A percentile compares a stretch with the other conserved stretches of the same genome.
Evolutionary conservation across 306 rosid species (phyloP).

Genomic region (Citrullus mucosospermus): DNA sequence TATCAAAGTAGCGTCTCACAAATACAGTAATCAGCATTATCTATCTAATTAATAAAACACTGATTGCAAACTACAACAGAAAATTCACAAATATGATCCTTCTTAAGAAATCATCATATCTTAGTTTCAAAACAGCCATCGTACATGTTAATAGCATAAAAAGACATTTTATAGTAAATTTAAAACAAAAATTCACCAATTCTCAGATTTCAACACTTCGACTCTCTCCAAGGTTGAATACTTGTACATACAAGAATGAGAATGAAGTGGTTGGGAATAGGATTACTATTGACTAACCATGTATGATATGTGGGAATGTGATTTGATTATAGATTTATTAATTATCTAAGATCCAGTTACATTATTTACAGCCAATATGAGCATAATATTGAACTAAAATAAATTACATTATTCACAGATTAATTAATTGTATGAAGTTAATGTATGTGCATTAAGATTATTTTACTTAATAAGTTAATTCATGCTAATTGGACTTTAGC

Average conservation of each 20-base stretch:
- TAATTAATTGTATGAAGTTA: background rate
- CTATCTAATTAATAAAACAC: background rate
- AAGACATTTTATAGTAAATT: background rate
- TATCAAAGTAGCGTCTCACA: background rate
- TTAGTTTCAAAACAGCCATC: background rate
- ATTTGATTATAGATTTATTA: background rate
- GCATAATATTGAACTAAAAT: too few species aligned
- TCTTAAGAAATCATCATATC: background rate
- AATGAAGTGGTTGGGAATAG: background rate
- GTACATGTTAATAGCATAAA: background rate
- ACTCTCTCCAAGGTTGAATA: background rate
- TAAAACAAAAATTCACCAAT: background rate
- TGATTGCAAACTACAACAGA: background rate
- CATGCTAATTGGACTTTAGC: background rate
- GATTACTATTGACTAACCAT: background rate
- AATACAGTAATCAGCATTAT: background rate
- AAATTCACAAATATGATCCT: background rate
- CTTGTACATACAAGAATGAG: background rate
- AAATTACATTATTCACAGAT: too few species aligned
- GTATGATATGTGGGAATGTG: background rate
- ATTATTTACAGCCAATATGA: background rate
- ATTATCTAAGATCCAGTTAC: background rate
- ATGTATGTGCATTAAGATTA: background rate
- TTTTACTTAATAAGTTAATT: background rate
- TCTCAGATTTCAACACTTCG: background rate